Evolutionary conservation across 1,284 basidiomycete genomes (phyloP).

Genomic region (Cutaneotrichosporon sp.): DNA sequence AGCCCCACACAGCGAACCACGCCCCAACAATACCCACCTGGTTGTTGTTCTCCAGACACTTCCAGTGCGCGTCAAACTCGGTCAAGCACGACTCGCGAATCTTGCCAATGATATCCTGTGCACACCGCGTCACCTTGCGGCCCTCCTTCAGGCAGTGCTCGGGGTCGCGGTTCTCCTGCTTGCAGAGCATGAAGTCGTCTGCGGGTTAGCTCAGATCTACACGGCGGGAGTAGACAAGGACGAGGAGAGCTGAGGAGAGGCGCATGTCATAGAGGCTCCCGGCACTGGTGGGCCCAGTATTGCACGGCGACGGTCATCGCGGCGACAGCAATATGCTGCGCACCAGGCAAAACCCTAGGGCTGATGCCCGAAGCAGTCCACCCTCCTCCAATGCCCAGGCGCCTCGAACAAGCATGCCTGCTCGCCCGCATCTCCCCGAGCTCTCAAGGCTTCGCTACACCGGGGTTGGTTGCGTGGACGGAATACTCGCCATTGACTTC

Average conservation of each 20-base stretch:
- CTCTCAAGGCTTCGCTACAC: not conserved
- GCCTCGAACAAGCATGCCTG: not conserved
- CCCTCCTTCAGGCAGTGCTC: slow-evolving; percentile 95
- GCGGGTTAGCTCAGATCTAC: no score
- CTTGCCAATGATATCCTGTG: slow-evolving; percentile 84
- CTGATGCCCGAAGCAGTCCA: no score
- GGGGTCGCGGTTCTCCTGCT: slow-evolving; percentile 82
- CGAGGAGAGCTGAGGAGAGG: no score
- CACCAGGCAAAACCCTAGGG: no score
- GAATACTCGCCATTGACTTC: slow-evolving; percentile 81
- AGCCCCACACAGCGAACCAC: not conserved
- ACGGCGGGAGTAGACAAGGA: no score
- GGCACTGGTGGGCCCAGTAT: no score
- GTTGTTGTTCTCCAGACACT: slow-evolving; percentile 91
- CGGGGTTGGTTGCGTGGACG: no score
- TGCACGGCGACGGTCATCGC: no score
- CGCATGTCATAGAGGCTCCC: no score
- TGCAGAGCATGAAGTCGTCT: slow-evolving; percentile 99
- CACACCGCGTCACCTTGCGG: slow-evolving; percentile 89
- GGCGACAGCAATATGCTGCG: no score
- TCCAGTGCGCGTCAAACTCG: slow-evolving; percentile 90
- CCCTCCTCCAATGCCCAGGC: not conserved
- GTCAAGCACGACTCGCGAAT: slow-evolving; percentile 85
- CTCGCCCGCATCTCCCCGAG: not conserved
- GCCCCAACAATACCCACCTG: slow-evolving; percentile 59